Evolutionary conservation across 129 eudicot genomes (phyloP), one percentile per base, ranked within the genome.

Genomic region (Flaveria sonorensis): DNA sequence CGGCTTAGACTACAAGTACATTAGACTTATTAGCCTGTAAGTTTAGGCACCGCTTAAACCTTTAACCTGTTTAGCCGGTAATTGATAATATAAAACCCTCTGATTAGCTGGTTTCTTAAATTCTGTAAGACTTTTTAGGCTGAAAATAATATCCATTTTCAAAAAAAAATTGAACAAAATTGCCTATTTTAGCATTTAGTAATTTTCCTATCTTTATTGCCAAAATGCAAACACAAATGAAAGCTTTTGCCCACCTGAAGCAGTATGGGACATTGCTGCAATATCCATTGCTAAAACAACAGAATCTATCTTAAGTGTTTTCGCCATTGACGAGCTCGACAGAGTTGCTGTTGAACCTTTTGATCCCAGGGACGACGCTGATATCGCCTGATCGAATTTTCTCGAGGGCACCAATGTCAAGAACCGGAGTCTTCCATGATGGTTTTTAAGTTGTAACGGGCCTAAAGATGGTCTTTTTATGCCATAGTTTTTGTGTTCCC

Each of bases 261-360:
- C 76, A 71, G 9, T 21, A 55, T 12, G 76, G 65, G 30, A 71
- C 76, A 52, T 71, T 71, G 76, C 76, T 71, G 16, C 55, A 11
- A 51, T 71, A 71, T 10, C 76, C 76, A 12, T 71, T n/a, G 76
- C 76, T 30, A 71, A 52, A 52, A 71, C 55, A 15, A 71, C 76
- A 16, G 76, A 52, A 52, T 71, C 76, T 26, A 71, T 19, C 19
- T 52, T 7, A 13, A 71, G 3, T 50, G 19, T 16, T 50, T n/a
- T 71, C 51, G 48, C 63, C 43, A 28, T 71, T 52, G 62, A 71
- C 50, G n/a, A 71, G 55, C 47, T 71, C 76, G 50, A 71, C 64
- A 0, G 76, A 51, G 36, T 71, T 52, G 55, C 48, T 10, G 2
- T 53, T 30, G 26, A 71, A 52, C 30, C 64, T 36, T 71, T 52